These are phyloP conservation scores for Scheffersomyces illinoinensis DNA, from an alignment of 1,139 yeast species.

Conservation along the genomic window DNA sequence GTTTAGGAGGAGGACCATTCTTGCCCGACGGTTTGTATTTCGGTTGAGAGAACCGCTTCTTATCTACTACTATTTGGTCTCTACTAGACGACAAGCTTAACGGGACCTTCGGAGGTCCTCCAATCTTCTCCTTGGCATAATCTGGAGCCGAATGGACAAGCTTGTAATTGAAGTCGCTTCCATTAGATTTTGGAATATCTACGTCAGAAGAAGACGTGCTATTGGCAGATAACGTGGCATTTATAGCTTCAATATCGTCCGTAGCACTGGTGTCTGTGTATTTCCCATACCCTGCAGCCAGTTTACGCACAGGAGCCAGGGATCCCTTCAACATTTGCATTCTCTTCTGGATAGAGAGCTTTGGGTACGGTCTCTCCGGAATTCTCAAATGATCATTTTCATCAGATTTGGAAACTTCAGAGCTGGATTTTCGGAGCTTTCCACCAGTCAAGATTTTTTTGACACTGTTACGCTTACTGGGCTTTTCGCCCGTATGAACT, in stretches of 20 bases:
- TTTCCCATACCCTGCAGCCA: constrained; percentile 78
- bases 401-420: constrained; percentile 8
- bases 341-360: constrained; percentile 63
- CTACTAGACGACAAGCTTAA: constrained; percentile 22
- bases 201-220: constrained; percentile 9
- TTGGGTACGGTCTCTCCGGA: constrained; percentile 19
- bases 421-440: constrained; percentile 16
- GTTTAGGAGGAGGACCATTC: constrained; percentile 61
- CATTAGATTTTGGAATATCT: neutral
- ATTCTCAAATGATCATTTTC: neutral
- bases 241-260: constrained; percentile 45
- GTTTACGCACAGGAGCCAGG: constrained; percentile 47
- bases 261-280: constrained; percentile 52
- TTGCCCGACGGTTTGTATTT: constrained; percentile 1
- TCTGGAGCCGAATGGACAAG: neutral
- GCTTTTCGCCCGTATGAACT: constrained; percentile 3
- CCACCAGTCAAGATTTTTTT: constrained; percentile 48
- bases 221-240: constrained; percentile 12
- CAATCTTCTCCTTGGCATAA: constrained; percentile 6
- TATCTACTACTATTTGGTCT: neutral
- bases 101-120: constrained; percentile 37
- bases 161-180: neutral
- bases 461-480: constrained; percentile 38
- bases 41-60: neutral
- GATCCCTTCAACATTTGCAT: constrained; percentile 59